A percentile compares a stretch with the other conserved stretches of the same genome.
Conservation (phyloP, 2,329 filamentous ascomycete species). For the Diaporthe vaccinii region DNA sequence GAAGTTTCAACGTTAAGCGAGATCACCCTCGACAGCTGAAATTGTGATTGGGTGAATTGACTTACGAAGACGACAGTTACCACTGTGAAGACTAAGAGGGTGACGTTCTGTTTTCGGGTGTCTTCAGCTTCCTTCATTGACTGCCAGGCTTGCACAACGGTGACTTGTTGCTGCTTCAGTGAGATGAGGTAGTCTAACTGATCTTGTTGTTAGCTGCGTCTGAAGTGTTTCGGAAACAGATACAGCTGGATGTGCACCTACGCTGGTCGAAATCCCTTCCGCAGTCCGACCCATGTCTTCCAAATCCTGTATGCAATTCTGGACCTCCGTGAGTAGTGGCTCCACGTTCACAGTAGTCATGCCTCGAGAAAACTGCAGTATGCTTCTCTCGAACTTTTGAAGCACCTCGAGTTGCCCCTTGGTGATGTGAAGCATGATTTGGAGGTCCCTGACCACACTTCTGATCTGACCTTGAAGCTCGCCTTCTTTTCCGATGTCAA, state of each 20-base stretch:
- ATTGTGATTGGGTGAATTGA: neutral
- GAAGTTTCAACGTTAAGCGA: neutral
- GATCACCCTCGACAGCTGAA: no score
- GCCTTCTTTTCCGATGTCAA: slow-evolving; percentile 59
- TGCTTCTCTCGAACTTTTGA: slow-evolving; percentile 47
- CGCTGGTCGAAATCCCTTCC: slow-evolving; percentile 50
- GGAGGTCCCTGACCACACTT: slow-evolving; percentile 62
- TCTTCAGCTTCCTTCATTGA: slow-evolving; percentile 56
- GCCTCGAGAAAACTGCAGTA: slow-evolving; percentile 33
- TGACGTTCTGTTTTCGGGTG: slow-evolving; percentile 56
- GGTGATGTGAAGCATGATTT: slow-evolving; percentile 59
- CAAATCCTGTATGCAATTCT: slow-evolving; percentile 51
- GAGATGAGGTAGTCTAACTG: slow-evolving; percentile 55
- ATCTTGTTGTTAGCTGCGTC: neutral
- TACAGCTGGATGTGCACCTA: slow-evolving; percentile 41
- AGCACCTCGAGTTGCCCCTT: slow-evolving; percentile 53
- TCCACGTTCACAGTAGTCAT: slow-evolving; percentile 42
- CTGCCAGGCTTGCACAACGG: slow-evolving; percentile 59
- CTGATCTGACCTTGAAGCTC: slow-evolving; percentile 59
- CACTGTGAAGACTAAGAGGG: slow-evolving; percentile 61
- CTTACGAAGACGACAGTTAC: slow-evolving; percentile 62
- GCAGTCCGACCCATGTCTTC: slow-evolving; percentile 51
- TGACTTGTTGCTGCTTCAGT: slow-evolving; percentile 61
- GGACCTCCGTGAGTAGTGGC: slow-evolving; percentile 40
- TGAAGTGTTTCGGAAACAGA: neutral